phyloP scores from a whole-genome alignment of 495 filamentous ascomycete genomes.

The Annulohypoxylon nitens region DNA sequence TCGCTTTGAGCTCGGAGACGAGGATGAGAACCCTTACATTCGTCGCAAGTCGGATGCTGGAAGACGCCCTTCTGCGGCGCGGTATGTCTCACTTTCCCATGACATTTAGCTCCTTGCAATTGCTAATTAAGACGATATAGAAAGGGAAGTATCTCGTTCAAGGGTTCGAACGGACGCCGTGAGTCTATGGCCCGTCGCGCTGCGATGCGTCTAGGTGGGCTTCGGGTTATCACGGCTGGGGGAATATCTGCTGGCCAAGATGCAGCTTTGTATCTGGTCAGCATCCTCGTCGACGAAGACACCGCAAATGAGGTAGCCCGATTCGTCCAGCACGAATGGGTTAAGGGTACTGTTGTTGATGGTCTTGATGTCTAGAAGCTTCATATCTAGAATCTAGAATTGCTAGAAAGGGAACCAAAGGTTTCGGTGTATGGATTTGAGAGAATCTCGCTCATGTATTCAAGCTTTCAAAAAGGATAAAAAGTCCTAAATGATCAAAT shows the following conservation, averaged over 20 bases:
- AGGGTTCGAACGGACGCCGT: slow-evolving; percentile 70
- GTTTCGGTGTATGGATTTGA: slow-evolving; percentile 9
- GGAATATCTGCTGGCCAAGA: slow-evolving; percentile 83
- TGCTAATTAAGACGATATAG: slow-evolving; percentile 50
- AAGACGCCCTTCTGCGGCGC: slow-evolving; percentile 70
- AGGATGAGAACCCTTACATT: slow-evolving; percentile 81
- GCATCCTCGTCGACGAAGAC: slow-evolving; percentile 75
- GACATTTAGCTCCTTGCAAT: background rate
- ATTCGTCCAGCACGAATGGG: slow-evolving; percentile 78
- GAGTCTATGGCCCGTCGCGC: slow-evolving; percentile 77
- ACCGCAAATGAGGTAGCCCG: slow-evolving; percentile 75
- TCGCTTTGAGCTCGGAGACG: slow-evolving; percentile 78
- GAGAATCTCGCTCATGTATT: slow-evolving; percentile 24
- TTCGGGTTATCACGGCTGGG: slow-evolving; percentile 81
- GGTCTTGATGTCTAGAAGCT: slow-evolving; percentile 74
- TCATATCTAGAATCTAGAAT: slow-evolving; percentile 66
- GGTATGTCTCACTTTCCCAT: slow-evolving; percentile 55
- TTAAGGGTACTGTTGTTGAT: slow-evolving; percentile 76
- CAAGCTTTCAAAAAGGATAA: slow-evolving; percentile 13
- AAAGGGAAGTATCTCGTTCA: slow-evolving; percentile 80
- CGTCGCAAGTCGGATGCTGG: slow-evolving; percentile 73
- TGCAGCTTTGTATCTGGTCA: slow-evolving; percentile 81
- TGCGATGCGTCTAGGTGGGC: slow-evolving; percentile 73
- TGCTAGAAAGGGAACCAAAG: slow-evolving; percentile 9
- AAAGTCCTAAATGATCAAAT: slow-evolving; percentile 4